A percentile compares a stretch with the other conserved stretches of the same genome.
Conservation (phyloP, 2,329 filamentous ascomycete species). For the Bretziella fagacearum region DNA sequence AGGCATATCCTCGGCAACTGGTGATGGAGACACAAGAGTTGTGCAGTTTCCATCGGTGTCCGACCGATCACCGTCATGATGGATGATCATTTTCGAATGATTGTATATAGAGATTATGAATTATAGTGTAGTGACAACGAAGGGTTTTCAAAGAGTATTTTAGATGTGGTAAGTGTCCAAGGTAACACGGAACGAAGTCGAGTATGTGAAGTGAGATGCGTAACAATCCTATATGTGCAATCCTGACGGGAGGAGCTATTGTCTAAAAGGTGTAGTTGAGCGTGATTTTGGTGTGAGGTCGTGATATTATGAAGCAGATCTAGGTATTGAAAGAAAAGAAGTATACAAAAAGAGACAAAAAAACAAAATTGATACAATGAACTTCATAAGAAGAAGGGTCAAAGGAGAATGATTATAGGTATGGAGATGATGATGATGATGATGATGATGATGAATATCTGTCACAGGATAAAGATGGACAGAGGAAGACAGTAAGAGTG, state of each 20-base stretch:
- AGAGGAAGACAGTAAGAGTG: too few species aligned
- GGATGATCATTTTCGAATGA: neutral
- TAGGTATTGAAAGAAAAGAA: too few species aligned
- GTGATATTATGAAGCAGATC: too few species aligned
- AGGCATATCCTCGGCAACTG: conserved; percentile 4
- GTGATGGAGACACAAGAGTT: conserved; percentile 5
- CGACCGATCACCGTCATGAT: conserved; percentile 2
- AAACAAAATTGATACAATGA: too few species aligned
- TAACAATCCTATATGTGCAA: neutral
- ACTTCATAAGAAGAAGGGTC: too few species aligned
- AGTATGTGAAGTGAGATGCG: neutral
- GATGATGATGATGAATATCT: too few species aligned
- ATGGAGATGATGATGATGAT: too few species aligned
- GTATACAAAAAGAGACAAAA: too few species aligned
- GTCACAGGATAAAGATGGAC: too few species aligned
- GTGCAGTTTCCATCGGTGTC: conserved; percentile 6
- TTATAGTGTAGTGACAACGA: neutral
- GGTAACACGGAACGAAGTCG: neutral
- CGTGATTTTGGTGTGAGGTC: too few species aligned
- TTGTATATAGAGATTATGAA: neutral
- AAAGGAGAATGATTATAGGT: too few species aligned
- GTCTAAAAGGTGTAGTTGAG: too few species aligned
- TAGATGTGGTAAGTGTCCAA: neutral
- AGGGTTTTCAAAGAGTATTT: neutral
- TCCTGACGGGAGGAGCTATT: neutral